Evolutionary conservation across 345 rosid species (phyloP).

Genomic region (Gossypium stocksii): DNA sequence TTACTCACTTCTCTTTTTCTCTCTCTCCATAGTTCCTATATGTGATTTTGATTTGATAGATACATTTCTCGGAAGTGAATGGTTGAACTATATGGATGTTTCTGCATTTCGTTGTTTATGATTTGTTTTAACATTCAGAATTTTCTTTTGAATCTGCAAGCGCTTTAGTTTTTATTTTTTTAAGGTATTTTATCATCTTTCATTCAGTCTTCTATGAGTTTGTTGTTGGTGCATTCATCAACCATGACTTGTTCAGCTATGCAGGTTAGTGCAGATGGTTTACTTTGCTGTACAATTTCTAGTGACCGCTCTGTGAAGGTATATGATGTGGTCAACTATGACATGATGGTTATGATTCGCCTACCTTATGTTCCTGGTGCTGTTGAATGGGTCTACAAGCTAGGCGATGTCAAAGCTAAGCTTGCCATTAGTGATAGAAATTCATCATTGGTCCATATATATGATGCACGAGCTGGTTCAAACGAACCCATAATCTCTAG

Average conservation of each 20-base stretch:
- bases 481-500: conserved; percentile 17
- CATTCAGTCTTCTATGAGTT: not conserved
- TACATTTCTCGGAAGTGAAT: not conserved
- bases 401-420: conserved; percentile 90
- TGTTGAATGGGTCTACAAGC: conserved; percentile 88
- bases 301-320: conserved; percentile 79
- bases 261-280: conserved; percentile 94
- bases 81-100: not conserved
- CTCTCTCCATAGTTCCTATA: not conserved
- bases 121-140: not conserved
- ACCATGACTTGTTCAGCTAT: conserved; percentile 58
- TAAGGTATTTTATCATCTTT: not conserved
- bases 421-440: conserved; percentile 81
- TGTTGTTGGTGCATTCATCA: conserved; percentile 34
- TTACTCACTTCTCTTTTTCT: not conserved
- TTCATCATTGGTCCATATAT: conserved; percentile 70
- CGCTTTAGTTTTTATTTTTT: not conserved
- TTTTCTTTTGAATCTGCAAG: not conserved
- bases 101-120: not conserved
- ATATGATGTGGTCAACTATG: conserved; percentile 92
- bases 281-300: conserved; percentile 95
- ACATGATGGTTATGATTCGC: conserved; percentile 96
- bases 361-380: conserved; percentile 77
- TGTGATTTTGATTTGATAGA: not conserved
- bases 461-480: conserved; percentile 84